Evolutionary conservation across 169 alveolate genomes (phyloP).

Genomic region (Plasmodium vivax): DNA sequence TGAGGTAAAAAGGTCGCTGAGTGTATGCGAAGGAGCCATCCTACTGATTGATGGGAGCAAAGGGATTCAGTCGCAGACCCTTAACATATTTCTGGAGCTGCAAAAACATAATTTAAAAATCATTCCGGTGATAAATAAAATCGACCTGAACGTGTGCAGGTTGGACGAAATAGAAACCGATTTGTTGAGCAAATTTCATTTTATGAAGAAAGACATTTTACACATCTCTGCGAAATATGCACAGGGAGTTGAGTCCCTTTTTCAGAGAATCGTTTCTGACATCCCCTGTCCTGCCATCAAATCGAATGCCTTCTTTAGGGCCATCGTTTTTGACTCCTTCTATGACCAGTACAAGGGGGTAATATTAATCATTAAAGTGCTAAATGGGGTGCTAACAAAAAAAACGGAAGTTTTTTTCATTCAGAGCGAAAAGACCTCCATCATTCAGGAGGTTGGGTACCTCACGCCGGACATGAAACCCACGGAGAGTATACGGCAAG

Average conservation of each 20-base stretch:
- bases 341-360: slow-evolving; percentile 93
- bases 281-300: slow-evolving; percentile 89
- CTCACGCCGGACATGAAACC: slow-evolving; percentile 80
- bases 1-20: slow-evolving; percentile 94
- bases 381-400: slow-evolving; percentile 80
- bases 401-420: slow-evolving; percentile 79
- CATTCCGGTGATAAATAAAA: slow-evolving; percentile 95
- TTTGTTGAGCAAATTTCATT: slow-evolving; percentile 76
- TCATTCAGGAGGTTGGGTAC: slow-evolving; percentile 82
- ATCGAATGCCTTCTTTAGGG: slow-evolving; percentile 85
- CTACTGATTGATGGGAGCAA: slow-evolving; percentile 93
- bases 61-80: slow-evolving; percentile 96
- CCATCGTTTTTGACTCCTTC: slow-evolving; percentile 93
- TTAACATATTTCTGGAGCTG: slow-evolving; percentile 90
- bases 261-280: slow-evolving; percentile 84
- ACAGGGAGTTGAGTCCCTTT: slow-evolving; percentile 84
- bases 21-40: slow-evolving; percentile 95
- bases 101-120: slow-evolving; percentile 88
- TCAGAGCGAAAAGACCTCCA: slow-evolving; percentile 72
- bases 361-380: slow-evolving; percentile 85
- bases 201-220: slow-evolving; percentile 86
- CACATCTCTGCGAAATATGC: slow-evolving; percentile 93
- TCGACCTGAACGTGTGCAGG: slow-evolving; percentile 88
- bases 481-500: slow-evolving; percentile 68
- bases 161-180: slow-evolving; percentile 77